Base-by-base conservation (phyloP, 352 stramenopile genomes). In the Globisporangium middletonii region DNA sequence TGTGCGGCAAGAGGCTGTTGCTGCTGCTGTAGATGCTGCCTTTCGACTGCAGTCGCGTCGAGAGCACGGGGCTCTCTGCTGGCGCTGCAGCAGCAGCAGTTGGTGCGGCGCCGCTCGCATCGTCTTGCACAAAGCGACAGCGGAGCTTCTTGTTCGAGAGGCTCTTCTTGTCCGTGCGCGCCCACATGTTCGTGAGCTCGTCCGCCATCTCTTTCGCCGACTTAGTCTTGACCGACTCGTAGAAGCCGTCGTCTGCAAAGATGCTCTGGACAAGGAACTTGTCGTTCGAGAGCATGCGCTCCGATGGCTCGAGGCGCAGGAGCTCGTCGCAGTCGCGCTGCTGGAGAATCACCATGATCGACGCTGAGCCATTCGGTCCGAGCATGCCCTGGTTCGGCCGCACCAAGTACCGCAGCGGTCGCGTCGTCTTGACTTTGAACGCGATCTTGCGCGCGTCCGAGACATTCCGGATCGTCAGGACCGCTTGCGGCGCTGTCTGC, bases 201-300 rank as follows among this genome's bases (percentile, higher is more conserved):
- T 95, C 86, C 1, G 82, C 85, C 76, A 92, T 88, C 57, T 94
- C 86, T 67, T 95, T 95, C 23, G 86, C 69, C 44, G 75, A 83
- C 66, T 94, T 95, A 50, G 77, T 89, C 74, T 90, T 92, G 19
- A 94, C 80, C 8, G 88, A 54, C 51, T 95, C 82, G 61, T 91
- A 95, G 65, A 95, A 93, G 55, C 67, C 71, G 59, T 92, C 83
- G 50, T 95, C 83, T 28, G 92, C 79, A 55, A 77, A 91, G 45
- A 91, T 88, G 60, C 79, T 92, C 58, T 95, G 86, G 43, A 95
- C 86, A 4, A 95, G 72, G 56, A 95, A 95, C 77, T 95, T 95
- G 71, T 95, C 86, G 62, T 95, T 95, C 45, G 82, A 83, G 44
- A 93, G 62, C 71, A 87, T 75, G 28, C 86, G 82, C 65, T 95